phyloP scores from a whole-genome alignment of 176 grass and related monocot genomes.

The Poa annua region DNA sequence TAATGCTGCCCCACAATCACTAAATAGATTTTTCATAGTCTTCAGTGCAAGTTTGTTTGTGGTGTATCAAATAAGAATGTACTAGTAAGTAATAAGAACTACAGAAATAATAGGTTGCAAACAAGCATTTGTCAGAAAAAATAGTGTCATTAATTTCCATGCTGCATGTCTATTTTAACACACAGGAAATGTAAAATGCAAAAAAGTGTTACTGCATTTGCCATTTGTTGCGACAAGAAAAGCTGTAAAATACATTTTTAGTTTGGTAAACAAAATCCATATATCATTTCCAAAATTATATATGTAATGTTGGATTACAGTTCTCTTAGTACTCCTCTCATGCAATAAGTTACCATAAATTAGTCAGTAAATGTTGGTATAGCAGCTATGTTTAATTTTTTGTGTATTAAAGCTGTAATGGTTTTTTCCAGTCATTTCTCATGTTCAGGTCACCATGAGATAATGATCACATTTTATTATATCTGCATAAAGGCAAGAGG shows the following conservation, averaged over 20 bases:
- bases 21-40: not conserved
- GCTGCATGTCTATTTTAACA: not conserved
- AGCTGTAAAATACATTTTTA: not conserved
- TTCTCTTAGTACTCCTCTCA: not conserved
- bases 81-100: not conserved
- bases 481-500: not conserved
- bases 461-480: not conserved
- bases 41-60: not conserved
- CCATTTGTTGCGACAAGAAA: not conserved
- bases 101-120: not conserved
- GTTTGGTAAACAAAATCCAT: constrained; percentile 5
- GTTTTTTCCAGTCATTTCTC: not conserved
- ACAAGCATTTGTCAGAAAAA: constrained; percentile 8
- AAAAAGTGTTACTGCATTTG: constrained; percentile 15
- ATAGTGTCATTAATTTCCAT: constrained; percentile 9
- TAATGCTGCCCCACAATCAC: not conserved
- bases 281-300: not conserved
- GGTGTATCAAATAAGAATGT: not conserved
- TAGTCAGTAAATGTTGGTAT: constrained; percentile 13
- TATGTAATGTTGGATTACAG: not conserved
- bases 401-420: not conserved
- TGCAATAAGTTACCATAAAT: not conserved
- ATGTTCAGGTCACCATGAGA: not conserved
- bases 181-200: no score
- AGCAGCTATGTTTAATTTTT: not conserved